Conservation (phyloP, 2,329 filamentous ascomycete genomes). For the Clarireedia hainanense region DNA sequence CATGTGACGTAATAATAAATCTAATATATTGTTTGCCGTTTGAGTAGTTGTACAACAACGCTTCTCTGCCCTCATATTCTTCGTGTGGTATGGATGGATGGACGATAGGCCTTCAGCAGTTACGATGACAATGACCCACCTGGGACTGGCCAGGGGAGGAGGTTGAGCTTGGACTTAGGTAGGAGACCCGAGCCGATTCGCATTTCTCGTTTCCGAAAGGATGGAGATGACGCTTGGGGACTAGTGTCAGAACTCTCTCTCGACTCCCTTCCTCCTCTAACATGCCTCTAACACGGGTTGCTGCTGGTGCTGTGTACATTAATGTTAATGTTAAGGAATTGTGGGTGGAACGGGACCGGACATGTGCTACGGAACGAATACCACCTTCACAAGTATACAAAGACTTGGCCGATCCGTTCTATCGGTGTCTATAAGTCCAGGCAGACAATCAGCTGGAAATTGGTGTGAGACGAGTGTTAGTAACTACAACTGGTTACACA, state of each 20-base stretch:
- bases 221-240: not conserved
- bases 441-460: too few species aligned
- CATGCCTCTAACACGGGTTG: not conserved
- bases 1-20: not conserved
- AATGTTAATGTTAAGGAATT: too few species aligned
- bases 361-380: too few species aligned
- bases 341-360: too few species aligned
- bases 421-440: too few species aligned
- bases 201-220: not conserved
- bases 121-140: not conserved
- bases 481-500: too few species aligned
- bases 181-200: slow-evolving; percentile 1
- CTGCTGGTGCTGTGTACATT: too few species aligned
- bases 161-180: not conserved
- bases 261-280: not conserved
- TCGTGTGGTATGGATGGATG: not conserved
- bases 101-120: not conserved
- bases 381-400: too few species aligned
- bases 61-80: not conserved
- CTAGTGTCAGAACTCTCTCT: not conserved
- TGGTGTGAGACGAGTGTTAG: too few species aligned
- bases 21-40: not conserved
- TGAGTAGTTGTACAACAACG: slow-evolving; percentile 1
- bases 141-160: not conserved
- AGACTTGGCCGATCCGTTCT: too few species aligned